These are phyloP conservation scores for Didymella arachidicola DNA, from an alignment of 2,329 filamentous ascomycete genomes.

Conservation along the genomic window DNA sequence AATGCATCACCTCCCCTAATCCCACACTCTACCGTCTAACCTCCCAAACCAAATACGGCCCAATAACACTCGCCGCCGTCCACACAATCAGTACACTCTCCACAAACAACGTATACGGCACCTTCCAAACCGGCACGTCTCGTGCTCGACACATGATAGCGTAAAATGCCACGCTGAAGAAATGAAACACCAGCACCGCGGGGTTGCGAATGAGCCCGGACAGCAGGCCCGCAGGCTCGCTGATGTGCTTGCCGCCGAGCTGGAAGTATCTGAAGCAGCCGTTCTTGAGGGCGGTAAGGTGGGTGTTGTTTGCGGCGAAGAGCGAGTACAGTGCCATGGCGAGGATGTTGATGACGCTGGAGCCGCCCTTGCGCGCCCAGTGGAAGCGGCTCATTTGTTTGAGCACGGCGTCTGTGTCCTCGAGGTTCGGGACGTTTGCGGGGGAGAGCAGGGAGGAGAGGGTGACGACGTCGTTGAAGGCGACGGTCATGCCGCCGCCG, in stretches of 20 bases:
- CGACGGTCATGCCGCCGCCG: constrained; percentile 97
- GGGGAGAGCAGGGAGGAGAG: constrained; percentile 78
- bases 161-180: constrained; percentile 91
- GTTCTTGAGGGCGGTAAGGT: constrained; percentile 77
- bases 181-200: constrained; percentile 83
- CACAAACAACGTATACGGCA: constrained; percentile 64
- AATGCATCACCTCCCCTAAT: not conserved
- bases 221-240: constrained; percentile 82
- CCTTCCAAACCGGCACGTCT: constrained; percentile 53
- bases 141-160: constrained; percentile 76
- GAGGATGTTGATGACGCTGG: constrained; percentile 95
- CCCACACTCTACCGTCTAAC: constrained; percentile 48
- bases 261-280: constrained; percentile 96
- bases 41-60: constrained; percentile 81
- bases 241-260: constrained; percentile 72
- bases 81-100: constrained; percentile 75
- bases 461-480: constrained; percentile 87
- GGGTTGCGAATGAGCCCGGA: constrained; percentile 82
- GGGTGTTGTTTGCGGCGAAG: constrained; percentile 76
- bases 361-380: constrained; percentile 83
- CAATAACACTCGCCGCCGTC: constrained; percentile 81
- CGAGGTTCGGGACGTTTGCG: constrained; percentile 70
- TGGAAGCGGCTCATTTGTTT: constrained; percentile 78
- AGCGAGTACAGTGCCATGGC: constrained; percentile 91
- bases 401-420: constrained; percentile 70